Base-by-base conservation (phyloP, 805 yeast genomes). In the Priceomyces melissophilus region DNA sequence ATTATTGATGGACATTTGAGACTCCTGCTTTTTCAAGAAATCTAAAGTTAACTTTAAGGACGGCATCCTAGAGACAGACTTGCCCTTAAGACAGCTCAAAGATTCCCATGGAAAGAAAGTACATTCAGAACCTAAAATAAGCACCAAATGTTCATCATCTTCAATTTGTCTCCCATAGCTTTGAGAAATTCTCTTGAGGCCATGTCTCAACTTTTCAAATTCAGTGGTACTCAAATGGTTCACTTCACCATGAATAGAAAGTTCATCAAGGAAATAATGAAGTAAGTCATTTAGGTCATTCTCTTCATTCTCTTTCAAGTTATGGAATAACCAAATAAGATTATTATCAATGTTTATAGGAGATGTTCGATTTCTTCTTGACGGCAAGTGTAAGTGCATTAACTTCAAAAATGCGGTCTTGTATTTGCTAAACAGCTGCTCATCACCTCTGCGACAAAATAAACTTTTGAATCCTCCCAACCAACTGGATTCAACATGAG, bases 21-120 rank as follows among this genome's bases (percentile, higher is more conserved):
- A 15, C 6, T 34, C 23, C 17, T 44, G 42, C 4, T 38, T 23
- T 40, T 40, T 52, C 34, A 74, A 67, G 37, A 73, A 43, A 2
- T 71, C 61, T 1, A 60, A 34, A 11, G 87, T 59, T 34, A 72
- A 51, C 1, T 59, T 53, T 11, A 62, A 47, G 0, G 95, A 84
- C 0, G 96, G 95, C 60, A 89, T 74, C 47, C 98, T 67, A 0
- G 95, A 77, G 0, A 85, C 74, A 0, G 95, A 80, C 35, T 61
- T 65, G 0, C 56, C 54, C 38, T 76, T 60, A 41, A 90, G 57
- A 33, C 73, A 71, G 0, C 80, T 73, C 26, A 90, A 55, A 1
- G 88, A 81, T 54, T 93, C 99, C 98, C 98, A 93, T 0, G 99
- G 99, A 26, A 93, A 68, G 13, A 60, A 56, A n/a, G 77, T 76